Base-by-base conservation (phyloP, 306 rosid species). In the Cicer chorassanicum region DNA sequence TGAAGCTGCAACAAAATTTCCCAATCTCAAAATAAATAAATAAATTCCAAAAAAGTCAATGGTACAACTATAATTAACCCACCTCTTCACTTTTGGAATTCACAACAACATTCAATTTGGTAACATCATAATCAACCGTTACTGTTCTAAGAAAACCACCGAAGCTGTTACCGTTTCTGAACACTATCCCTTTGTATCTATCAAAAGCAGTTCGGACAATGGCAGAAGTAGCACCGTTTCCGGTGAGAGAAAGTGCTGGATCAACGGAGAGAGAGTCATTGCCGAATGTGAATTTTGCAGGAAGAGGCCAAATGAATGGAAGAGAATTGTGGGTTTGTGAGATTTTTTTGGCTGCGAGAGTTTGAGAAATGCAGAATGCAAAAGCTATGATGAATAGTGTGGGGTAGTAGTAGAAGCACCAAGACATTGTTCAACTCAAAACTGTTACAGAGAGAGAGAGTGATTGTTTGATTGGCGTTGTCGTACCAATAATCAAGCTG, bases 221-320 rank as follows among this genome's bases (percentile, higher is more conserved):
- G 67, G 53, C 5, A 43, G 93, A 91, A 57, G 36, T 2, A 60
- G 90, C 91, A 11, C 79, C 97, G 0, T 50, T 75, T 1, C 93
- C 92, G 15, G 49, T 24, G 56, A 94, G 90, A 0, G 96, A 81
- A 42, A 94, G 92, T 4, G 60, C 76, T 0, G 96, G 98, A 73
- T 93, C 91, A 24, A 93, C 84, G 19, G 96, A 83, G 15, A 93
- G 91, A 36, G 92, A 64, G 12, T 72, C 61, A 46, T 88, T 69
- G 8, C 99, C 99, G 75, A 14, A 88, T 34, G 81, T 60, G 84
- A 88, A 91, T 68, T 88, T 83, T 7, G 84, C 77, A 8, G 99
- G 99, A 24, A 92, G 77, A 70, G 99, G 99, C 99, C 99, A 94
- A 38, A 94, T 76, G 80, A 87, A 94, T 0, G 97, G 76, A 9